Evolutionary conservation across 2,329 filamentous ascomycete genomes (phyloP).

Genomic region (Tolypocladium pustulatum): DNA sequence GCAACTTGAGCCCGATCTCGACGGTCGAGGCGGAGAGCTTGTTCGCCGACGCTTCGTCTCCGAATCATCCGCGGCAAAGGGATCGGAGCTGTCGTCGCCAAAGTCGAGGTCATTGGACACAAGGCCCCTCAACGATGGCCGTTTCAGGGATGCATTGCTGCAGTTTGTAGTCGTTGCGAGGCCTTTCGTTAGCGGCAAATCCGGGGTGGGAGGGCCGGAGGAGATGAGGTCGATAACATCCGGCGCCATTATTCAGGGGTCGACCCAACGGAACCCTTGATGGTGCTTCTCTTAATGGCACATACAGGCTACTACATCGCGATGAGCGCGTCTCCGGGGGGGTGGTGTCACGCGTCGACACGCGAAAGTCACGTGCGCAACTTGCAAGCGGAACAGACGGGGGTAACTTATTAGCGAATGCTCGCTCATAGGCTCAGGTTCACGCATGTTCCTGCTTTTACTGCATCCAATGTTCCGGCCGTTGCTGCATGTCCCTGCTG

Average conservation of each 20-base stretch:
- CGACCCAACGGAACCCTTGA: neutral
- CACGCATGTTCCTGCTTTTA: too few relatives aligned
- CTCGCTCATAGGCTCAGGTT: too few relatives aligned
- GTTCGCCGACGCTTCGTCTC: neutral
- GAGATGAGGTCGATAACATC: constrained; percentile 26
- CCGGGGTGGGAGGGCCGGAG: constrained; percentile 18
- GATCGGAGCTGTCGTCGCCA: neutral
- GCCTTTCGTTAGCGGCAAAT: neutral
- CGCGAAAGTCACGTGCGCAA: neutral
- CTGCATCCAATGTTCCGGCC: neutral
- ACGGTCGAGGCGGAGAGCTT: neutral
- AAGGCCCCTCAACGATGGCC: neutral
- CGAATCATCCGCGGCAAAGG: neutral
- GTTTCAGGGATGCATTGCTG: neutral
- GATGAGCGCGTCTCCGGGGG: neutral
- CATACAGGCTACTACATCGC: neutral
- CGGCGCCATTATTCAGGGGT: constrained; percentile 13
- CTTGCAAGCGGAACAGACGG: neutral
- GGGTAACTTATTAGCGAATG: too few relatives aligned
- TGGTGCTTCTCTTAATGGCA: neutral
- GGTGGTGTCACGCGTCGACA: neutral
- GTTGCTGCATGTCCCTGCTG: neutral
- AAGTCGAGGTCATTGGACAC: neutral
- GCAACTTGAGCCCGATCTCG: neutral
- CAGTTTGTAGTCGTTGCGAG: neutral